Percentiles rank a stretch among this genome's conserved stretches.
These are phyloP conservation scores for Takashimella tepidaria DNA, from an alignment of 1,284 basidiomycete genomes.

Conservation along the genomic window DNA sequence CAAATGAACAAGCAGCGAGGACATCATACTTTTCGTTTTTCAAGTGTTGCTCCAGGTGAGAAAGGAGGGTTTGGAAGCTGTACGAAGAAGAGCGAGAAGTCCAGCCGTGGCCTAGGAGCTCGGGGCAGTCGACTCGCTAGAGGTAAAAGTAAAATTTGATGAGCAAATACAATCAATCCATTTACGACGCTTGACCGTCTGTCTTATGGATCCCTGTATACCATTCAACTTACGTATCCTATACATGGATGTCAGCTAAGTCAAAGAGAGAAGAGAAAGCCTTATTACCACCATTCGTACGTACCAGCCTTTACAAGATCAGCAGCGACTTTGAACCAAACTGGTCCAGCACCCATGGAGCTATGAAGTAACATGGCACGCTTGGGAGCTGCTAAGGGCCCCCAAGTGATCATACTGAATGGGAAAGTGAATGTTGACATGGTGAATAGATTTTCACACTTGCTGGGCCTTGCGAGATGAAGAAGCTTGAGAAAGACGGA, in stretches of 20 bases:
- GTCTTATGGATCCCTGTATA: no score
- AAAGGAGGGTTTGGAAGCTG: slow-evolving; percentile 4
- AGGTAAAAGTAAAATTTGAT: neutral
- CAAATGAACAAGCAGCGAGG: slow-evolving; percentile 10
- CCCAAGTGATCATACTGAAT: slow-evolving; percentile 10
- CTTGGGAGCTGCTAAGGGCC: slow-evolving; percentile 4
- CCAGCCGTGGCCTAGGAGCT: slow-evolving; percentile 13
- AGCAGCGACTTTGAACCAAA: slow-evolving; percentile 12
- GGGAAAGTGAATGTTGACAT: no score
- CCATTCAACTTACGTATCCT: slow-evolving; percentile 14
- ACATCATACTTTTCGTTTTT: slow-evolving; percentile 10
- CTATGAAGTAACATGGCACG: slow-evolving; percentile 8
- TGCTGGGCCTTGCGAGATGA: no score
- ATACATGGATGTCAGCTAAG: neutral
- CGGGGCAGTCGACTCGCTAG: slow-evolving; percentile 12
- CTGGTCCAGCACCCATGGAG: slow-evolving; percentile 8
- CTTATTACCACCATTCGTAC: no score
- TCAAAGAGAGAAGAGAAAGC: neutral
- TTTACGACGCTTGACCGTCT: no score
- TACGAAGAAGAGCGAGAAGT: slow-evolving; percentile 8
- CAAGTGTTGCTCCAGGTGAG: slow-evolving; percentile 7
- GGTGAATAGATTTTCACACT: no score
- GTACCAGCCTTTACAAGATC: slow-evolving; percentile 6
- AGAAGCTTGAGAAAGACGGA: no score
- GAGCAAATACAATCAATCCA: no score